Base-by-base conservation (phyloP, 176 grass and related monocot genomes). In the Eremochloa ophiuroides region DNA sequence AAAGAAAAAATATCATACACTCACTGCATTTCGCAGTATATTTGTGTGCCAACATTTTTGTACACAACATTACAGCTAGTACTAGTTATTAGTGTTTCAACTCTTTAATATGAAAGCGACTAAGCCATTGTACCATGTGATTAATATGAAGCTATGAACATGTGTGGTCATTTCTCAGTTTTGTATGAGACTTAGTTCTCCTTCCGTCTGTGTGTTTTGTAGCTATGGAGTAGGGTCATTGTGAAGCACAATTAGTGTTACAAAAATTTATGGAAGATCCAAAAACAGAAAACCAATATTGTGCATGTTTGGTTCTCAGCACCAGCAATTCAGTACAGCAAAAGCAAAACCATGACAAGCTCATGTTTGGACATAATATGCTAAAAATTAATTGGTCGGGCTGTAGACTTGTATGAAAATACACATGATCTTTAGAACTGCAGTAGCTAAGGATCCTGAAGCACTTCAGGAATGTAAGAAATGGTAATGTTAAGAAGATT, bases 341-440 rank as follows among this genome's bases (percentile, higher is more conserved):
- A 59, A 59, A 59, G 34, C 34, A 42, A 86, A 73, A 79, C 8
- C 4, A 82, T 55, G 71, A 75, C 66, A 68, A 51, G 66, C 6
- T 55, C 42, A 26, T 72, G 73, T 66, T 74, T 46, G 44, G 26
- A 65, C 28, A 48, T 17, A 70, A 14, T 42, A 18, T 39, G 58
- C 31, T 73, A 13, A 59, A 62, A 50, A 8, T 44, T 14, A 67
- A 73, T 42, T 56, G 31, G 37, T 75, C 46, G 26, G 34, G 41
- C 22, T 27, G 55, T 47, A 69, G 59, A 62, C 25, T 39, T 70
- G 2, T 15, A 51, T 6, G 8, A 15, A 86, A 55, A 59, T 47
- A 76, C 5, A 38, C 13, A 13, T 26, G 11, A n/a, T 40, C 43
- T 83, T 87, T 35, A 58, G 39, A 84, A 88, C 28, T 59, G 7